These are phyloP conservation scores for Fusarium tricinctum DNA, from an alignment of 2,329 filamentous ascomycete species.

Conservation along the genomic window DNA sequence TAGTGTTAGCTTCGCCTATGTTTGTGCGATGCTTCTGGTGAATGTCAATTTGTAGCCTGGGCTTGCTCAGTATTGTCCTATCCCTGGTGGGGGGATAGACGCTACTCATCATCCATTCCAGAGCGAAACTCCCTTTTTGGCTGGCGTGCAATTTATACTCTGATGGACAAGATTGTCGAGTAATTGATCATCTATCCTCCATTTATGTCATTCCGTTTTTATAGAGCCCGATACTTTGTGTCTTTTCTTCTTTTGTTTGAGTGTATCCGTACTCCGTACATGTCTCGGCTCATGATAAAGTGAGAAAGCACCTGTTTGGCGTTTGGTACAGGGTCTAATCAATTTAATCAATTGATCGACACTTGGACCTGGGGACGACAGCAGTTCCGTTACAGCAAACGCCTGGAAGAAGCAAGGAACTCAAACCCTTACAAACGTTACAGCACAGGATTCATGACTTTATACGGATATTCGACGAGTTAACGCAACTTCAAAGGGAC, in stretches of 20 bases:
- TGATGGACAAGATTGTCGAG: conserved; percentile 15
- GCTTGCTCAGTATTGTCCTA: background rate
- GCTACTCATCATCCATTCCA: conserved; percentile 36
- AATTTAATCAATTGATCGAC: conserved; percentile 21
- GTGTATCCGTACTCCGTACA: too few relatives aligned
- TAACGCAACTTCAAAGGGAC: background rate
- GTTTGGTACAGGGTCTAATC: conserved; percentile 17
- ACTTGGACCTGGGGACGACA: conserved; percentile 14
- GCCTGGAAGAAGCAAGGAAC: background rate
- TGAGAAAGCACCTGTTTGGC: conserved; percentile 17
- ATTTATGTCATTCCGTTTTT: conserved; percentile 8
- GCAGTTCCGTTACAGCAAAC: background rate
- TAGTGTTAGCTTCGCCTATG: conserved; percentile 9
- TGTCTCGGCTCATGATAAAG: too few relatives aligned
- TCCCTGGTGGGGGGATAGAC: conserved; percentile 19
- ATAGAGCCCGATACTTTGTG: background rate
- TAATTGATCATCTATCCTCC: conserved; percentile 17
- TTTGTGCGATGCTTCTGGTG: conserved; percentile 15
- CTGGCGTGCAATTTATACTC: conserved; percentile 32
- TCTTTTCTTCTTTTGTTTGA: conserved; percentile 16
- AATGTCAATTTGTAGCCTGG: too few relatives aligned
- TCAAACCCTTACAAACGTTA: background rate
- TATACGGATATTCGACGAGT: background rate
- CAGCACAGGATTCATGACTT: background rate
- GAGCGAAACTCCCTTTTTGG: conserved; percentile 24